phyloP scores from a whole-genome alignment of 164 flowering plant species.

The Macadamia tetraphylla region DNA sequence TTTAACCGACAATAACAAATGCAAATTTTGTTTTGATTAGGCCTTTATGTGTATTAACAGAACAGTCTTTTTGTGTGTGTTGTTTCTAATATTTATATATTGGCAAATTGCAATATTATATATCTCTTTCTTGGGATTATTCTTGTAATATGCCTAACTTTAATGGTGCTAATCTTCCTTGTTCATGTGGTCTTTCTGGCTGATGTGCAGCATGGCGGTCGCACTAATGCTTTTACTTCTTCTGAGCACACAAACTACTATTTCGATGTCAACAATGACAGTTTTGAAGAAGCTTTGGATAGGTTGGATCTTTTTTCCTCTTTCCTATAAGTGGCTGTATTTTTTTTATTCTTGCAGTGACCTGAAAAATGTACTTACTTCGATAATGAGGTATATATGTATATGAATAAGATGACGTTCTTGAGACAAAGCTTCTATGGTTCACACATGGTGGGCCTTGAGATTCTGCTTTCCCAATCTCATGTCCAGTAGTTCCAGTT shows the following conservation, averaged over 20 bases:
- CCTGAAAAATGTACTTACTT: no score
- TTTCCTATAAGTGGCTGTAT: neutral
- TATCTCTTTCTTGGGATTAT: neutral
- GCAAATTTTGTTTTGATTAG: no score
- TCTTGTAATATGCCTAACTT: neutral
- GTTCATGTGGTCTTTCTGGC: neutral
- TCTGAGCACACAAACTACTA: constrained; percentile 72
- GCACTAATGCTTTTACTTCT: constrained; percentile 81
- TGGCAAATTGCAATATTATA: neutral
- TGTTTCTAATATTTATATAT: neutral
- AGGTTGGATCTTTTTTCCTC: constrained; percentile 40
- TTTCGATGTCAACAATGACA: constrained; percentile 80
- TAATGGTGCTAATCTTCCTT: constrained; percentile 1
- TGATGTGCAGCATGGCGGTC: constrained; percentile 79
- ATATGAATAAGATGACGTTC: no score
- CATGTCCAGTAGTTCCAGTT: no score
- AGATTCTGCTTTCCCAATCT: no score
- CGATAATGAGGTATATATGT: no score
- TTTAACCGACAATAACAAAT: no score
- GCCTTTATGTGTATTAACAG: no score
- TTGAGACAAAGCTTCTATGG: no score
- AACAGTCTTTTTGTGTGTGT: no score
- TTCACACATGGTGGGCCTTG: no score
- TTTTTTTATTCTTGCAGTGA: neutral
- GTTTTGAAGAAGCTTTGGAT: constrained; percentile 88